Percentiles rank a stretch among this genome's conserved stretches.
Evolutionary conservation across 106 monocot genomes (phyloP).

Genomic region (Acorus calamus): DNA sequence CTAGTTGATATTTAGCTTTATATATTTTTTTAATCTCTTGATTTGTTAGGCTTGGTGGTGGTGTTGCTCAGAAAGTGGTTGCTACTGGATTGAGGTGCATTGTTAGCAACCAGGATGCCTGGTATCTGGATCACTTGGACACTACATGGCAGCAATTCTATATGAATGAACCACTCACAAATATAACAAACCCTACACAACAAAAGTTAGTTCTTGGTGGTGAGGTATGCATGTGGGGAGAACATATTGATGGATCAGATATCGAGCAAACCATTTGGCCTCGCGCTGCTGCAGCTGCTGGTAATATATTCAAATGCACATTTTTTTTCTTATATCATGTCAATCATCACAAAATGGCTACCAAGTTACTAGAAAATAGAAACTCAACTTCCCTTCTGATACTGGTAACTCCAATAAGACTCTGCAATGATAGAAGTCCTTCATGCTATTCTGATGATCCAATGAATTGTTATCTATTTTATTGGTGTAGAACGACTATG

Average conservation of each 20-base stretch:
- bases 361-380: no score
- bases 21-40: neutral
- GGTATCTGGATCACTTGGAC: conserved; percentile 92
- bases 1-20: neutral
- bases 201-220: conserved; percentile 78
- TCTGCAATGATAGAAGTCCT: no score
- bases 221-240: conserved; percentile 97
- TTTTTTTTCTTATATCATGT: neutral
- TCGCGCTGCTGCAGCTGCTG: conserved; percentile 95
- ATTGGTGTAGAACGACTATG: conserved; percentile 57
- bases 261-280: conserved; percentile 96
- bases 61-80: conserved; percentile 60
- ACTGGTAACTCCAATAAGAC: no score
- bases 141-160: conserved; percentile 75
- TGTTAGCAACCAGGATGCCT: conserved; percentile 84
- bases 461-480: no score
- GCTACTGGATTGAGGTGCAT: conserved; percentile 81
- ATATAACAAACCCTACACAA: conserved; percentile 43
- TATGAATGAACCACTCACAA: conserved; percentile 65
- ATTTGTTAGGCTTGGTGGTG: conserved; percentile 52
- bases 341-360: no score
- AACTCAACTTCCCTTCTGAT: no score
- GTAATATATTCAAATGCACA: conserved; percentile 18
- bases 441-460: no score
- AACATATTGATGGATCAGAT: conserved; percentile 69